Evolutionary conservation across 306 rosid genomes (phyloP), one percentile per base, ranked within the genome.

Genomic region (Prunus salicina): DNA sequence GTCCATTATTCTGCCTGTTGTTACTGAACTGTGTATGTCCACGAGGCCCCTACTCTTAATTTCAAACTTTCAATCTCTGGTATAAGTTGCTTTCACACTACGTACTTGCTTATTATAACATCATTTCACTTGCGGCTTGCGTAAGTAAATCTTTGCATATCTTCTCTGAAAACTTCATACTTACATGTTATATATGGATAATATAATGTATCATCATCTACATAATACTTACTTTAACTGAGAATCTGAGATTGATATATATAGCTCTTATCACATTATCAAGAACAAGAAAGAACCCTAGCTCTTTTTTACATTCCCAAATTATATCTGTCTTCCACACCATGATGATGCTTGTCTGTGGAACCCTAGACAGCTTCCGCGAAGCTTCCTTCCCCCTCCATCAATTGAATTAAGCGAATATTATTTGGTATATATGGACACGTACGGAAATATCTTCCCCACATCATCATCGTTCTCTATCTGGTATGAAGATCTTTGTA

Each of bases 351-450:
- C 45, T 20, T 49, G 75, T 24, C 53, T 19, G 16, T 52, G 60
- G 47, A n/a, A 13, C 24, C 45, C 38, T 1, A 51, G 20, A 2
- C 55, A 81, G 22, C 73, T 88, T 83, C 91, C 72, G 0, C 53
- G 91, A 88, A 85, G 80, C 71, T 88, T 88, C 91, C 76, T 78
- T 66, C 57, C 30, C 72, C 57, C 41, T 1, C 41, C 52, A 49
- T 49, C 52, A 49, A 49, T 4, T 49, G 8, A 34, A 34, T 34
- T 34, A 34, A 34, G 41, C 41, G 8, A 34, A 34, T 34, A 34
- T 34, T 34, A 34, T 34, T 34, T 34, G 6, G 14, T 24, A 67
- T n/a, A 28, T 20, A 24, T 20, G 38, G 52, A 22, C 64, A 53
- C 75, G 65, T 25, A 27, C 38, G 38, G 2, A 25, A n/a, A 57